Evolutionary conservation across 805 yeast species (phyloP).

Genomic region (Saturnispora dispora): DNA sequence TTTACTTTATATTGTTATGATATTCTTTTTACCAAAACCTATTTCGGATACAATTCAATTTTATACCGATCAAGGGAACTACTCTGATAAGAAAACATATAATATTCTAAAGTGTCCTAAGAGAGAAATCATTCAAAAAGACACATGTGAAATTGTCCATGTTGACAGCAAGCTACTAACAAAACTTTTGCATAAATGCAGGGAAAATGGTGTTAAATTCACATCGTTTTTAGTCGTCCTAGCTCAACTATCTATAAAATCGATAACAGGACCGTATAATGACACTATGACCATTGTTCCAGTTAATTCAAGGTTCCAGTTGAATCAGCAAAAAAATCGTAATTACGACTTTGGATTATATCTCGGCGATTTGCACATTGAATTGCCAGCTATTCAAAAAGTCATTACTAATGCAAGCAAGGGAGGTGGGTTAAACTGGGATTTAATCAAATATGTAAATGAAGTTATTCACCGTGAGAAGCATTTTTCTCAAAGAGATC

Average conservation of each 20-base stretch:
- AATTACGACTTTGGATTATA: constrained; percentile 9
- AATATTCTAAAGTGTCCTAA: neutral
- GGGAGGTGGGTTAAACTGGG: constrained; percentile 7
- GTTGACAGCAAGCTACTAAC: constrained; percentile 1
- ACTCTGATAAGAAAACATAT: constrained; percentile 3
- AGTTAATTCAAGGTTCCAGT: constrained; percentile 9
- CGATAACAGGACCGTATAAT: constrained; percentile 8
- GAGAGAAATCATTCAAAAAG: neutral
- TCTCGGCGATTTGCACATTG: constrained; percentile 10
- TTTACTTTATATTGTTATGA: constrained; percentile 6
- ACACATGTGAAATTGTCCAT: constrained; percentile 7
- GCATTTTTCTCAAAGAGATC: constrained; percentile 8
- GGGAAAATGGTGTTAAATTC: constrained; percentile 10
- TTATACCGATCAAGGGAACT: constrained; percentile 9
- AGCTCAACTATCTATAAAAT: constrained; percentile 8
- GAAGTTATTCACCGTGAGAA: constrained; percentile 9
- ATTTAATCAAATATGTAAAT: constrained; percentile 9
- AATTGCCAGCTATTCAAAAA: constrained; percentile 7
- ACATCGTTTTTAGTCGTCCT: constrained; percentile 10
- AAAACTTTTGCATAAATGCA: constrained; percentile 3
- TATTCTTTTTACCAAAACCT: constrained; percentile 6
- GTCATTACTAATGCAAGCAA: neutral
- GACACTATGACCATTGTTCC: constrained; percentile 13
- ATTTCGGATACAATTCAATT: constrained; percentile 6
- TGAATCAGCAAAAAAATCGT: neutral